Conservation (phyloP, 495 filamentous ascomycete genomes). For the Filosporella fistucella region DNA sequence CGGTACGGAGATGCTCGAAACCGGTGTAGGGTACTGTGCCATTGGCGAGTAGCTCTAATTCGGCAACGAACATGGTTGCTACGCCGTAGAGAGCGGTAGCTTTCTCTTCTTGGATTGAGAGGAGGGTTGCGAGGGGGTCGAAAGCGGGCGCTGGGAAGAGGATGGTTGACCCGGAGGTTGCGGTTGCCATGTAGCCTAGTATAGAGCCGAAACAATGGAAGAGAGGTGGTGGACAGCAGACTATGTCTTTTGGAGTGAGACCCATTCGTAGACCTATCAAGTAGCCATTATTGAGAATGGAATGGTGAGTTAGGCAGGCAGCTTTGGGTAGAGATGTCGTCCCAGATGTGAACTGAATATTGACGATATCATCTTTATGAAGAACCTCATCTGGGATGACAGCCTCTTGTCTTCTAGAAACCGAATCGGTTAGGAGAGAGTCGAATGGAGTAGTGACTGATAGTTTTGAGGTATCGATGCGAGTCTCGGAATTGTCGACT, state of each 20-base stretch:
- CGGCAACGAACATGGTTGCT: constrained; percentile 92
- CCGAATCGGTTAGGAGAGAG: constrained; percentile 2
- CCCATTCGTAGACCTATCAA: constrained; percentile 82
- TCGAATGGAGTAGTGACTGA: constrained; percentile 14
- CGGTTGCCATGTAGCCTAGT: constrained; percentile 90
- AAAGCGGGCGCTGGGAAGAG: constrained; percentile 88
- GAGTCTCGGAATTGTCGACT: constrained; percentile 72
- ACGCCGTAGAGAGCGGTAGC: constrained; percentile 91
- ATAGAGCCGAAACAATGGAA: constrained; percentile 94
- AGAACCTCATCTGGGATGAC: constrained; percentile 45
- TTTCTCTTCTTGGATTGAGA: constrained; percentile 64
- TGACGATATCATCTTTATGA: constrained; percentile 67
- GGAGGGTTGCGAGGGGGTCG: constrained; percentile 67
- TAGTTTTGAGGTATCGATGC: constrained; percentile 41
- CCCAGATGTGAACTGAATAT: constrained; percentile 96
- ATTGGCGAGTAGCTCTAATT: constrained; percentile 65
- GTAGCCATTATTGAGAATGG: constrained; percentile 86
- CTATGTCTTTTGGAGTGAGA: constrained; percentile 62
- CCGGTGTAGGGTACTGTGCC: constrained; percentile 43
- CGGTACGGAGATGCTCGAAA: constrained; percentile 72
- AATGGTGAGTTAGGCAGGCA: constrained; percentile 77
- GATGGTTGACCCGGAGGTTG: constrained; percentile 78
- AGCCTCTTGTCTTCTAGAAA: neutral
- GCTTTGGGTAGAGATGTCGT: constrained; percentile 91
- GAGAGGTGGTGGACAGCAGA: constrained; percentile 83